Percentiles rank a stretch among this genome's conserved stretches.
Conservation (phyloP, 1,139 yeast genomes). For the Saccharomyces hybrid region DNA sequence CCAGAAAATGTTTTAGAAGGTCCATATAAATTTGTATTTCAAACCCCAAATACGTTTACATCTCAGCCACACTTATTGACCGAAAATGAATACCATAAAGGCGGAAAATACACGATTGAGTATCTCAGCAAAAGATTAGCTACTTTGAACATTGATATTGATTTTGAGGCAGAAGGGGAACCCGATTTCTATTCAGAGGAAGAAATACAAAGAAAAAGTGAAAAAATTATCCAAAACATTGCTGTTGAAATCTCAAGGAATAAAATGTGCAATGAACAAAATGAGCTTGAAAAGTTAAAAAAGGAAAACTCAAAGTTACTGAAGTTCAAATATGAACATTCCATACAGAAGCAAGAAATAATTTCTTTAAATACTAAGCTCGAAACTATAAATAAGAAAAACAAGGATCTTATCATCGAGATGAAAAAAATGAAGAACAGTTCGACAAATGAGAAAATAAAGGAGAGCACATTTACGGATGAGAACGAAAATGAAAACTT, state of each 20-base stretch:
- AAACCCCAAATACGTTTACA: conserved; percentile 8
- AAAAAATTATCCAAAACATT: background rate
- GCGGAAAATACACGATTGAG: background rate
- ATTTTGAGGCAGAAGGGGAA: background rate
- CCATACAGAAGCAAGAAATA: background rate
- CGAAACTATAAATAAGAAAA: background rate
- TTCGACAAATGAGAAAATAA: background rate
- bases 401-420: background rate
- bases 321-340: background rate
- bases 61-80: background rate
- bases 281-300: background rate
- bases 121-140: background rate
- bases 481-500: background rate
- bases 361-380: background rate
- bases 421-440: background rate
- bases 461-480: background rate
- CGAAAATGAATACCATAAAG: background rate
- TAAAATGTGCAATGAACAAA: background rate
- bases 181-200: background rate
- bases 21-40: conserved; percentile 12
- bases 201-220: background rate
- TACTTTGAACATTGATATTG: background rate
- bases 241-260: background rate
- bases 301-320: background rate
- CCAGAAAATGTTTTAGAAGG: conserved; percentile 3